Conservation (phyloP, 1,284 basidiomycete genomes). For the Ceratobasidium sp. region DNA sequence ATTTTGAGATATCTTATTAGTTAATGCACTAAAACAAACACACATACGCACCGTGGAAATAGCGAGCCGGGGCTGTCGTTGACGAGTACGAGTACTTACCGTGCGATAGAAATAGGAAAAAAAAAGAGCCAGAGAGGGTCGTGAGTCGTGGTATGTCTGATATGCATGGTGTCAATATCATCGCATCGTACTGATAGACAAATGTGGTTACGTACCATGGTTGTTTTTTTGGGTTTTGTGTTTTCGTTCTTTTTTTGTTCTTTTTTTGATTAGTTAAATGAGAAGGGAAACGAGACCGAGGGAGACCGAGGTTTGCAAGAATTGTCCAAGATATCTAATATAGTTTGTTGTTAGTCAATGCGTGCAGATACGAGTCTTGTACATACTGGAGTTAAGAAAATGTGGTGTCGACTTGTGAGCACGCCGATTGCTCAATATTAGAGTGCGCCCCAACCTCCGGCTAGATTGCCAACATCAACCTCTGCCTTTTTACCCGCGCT, state of each 20-base stretch:
- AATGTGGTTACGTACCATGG: neutral
- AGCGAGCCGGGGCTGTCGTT: neutral
- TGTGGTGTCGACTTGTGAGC: neutral
- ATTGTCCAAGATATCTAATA: neutral
- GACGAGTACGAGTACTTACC: neutral
- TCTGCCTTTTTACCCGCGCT: no score
- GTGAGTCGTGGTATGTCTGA: neutral
- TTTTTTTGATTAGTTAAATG: neutral
- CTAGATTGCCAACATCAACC: neutral
- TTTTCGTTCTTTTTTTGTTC: neutral
- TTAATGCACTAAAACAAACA: neutral
- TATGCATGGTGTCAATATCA: neutral
- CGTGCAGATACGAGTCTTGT: neutral
- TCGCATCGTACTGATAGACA: neutral
- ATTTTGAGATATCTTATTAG: neutral
- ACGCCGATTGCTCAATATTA: neutral
- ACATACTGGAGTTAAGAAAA: neutral
- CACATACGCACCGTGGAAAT: neutral
- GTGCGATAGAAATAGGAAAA: neutral
- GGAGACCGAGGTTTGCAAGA: no score
- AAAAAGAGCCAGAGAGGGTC: neutral
- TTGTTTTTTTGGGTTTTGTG: neutral
- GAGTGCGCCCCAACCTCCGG: neutral
- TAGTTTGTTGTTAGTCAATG: neutral
- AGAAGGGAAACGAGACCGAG: neutral